Percentiles rank a stretch among this genome's conserved stretches.
Conservation (phyloP, 2,329 filamentous ascomycete genomes). For the Penicillium sp. region DNA sequence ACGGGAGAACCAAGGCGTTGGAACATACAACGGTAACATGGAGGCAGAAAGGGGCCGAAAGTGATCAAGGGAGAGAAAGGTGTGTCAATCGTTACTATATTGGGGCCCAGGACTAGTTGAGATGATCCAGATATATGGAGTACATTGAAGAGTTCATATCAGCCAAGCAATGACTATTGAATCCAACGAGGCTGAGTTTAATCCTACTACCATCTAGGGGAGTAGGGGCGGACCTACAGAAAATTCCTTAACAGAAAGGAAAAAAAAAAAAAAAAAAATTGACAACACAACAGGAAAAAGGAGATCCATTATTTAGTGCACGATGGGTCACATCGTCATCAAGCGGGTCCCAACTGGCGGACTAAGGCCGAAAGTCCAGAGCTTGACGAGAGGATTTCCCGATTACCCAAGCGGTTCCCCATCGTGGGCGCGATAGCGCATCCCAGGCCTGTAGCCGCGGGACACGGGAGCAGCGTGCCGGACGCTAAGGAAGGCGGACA, state of each 20-base stretch:
- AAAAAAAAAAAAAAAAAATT: neutral
- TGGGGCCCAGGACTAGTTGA: neutral
- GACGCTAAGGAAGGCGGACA: neutral
- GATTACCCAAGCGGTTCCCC: neutral
- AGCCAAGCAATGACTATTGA: neutral
- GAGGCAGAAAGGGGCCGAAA: neutral
- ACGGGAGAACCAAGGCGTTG: neutral
- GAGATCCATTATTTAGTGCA: neutral
- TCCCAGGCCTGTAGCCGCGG: conserved; percentile 5
- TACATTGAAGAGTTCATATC: neutral
- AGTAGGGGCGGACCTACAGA: neutral
- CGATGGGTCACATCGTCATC: neutral
- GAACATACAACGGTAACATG: neutral
- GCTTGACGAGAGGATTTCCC: neutral
- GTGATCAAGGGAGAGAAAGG: neutral
- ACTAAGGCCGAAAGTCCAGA: neutral
- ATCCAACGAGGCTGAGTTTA: neutral
- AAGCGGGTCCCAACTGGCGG: neutral
- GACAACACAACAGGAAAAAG: neutral
- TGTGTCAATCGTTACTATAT: conserved; percentile 3
- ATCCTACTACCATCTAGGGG: neutral
- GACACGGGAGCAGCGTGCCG: conserved; percentile 2
- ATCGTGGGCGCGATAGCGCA: neutral
- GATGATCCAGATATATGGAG: neutral
- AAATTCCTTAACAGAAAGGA: neutral